Evolutionary conservation across 106 monocot genomes (phyloP), one percentile per base, ranked within the genome.

Genomic region (Dioscorea zingiberensis): DNA sequence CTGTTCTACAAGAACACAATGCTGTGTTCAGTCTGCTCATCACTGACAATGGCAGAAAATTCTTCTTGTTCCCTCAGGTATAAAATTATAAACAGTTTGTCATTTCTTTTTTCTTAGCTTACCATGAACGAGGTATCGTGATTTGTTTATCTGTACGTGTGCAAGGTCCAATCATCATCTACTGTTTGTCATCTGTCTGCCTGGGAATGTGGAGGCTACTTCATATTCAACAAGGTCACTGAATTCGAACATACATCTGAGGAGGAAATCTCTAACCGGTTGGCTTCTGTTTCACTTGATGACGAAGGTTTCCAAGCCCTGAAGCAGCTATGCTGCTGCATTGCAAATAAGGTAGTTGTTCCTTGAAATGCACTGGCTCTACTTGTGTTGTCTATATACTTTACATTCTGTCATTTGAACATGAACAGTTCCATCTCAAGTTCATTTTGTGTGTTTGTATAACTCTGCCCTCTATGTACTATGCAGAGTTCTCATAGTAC

Each of bases 21-120:
- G 67, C 58, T 51, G 68, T 73, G 23, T 86, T 81, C 56, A 81
- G 67, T 66, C 75, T 91, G 32, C 73, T 86, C 29, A 78, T 91
- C 46, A 63, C 81, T 21, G 81, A 86, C 26, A 54, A 57, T 55
- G 91, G 83, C 45, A 76, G 71, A 55, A 86, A 81, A 75, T 65
- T 86, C n/a, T 84, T 68, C 71, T 71, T 91, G 63, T 91, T 91
- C 76, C 86, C 83, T 68, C 91, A 91, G 84, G 91, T 91, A 63
- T 44, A 38, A 38, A 38, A 38, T 6, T 10, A 38, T 38, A 38
- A 38, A 30, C 30, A 30, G 7, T 30, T 30, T 30, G 30, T 2
- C 30, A 3, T 30, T 30, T 30, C 30, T 30, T 30, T 30, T 30
- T 30, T 7, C n/a, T n/a, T n/a, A n/a, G n/a, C n/a, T n/a, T n/a